A percentile compares a stretch with the other conserved stretches of the same genome.
These are phyloP conservation scores for Termitomyces eurrhizus DNA, from an alignment of 768 basidiomycete genomes.

Conservation along the genomic window DNA sequence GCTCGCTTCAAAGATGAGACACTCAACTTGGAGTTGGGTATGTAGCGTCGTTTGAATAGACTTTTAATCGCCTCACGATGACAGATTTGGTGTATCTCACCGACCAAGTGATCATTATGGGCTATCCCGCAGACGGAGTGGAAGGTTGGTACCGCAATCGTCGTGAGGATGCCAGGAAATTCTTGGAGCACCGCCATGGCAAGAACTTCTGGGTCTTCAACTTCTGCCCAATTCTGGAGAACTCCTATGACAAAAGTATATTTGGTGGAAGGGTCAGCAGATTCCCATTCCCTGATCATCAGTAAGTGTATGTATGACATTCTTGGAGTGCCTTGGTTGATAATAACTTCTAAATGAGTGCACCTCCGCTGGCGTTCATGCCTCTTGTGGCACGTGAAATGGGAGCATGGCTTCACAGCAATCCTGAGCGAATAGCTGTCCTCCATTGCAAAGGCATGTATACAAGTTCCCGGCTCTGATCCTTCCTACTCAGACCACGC, in stretches of 20 bases:
- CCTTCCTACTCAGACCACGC: neutral
- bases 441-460: slow-evolving; percentile 80
- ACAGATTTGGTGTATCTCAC: slow-evolving; percentile 67
- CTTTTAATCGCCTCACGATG: neutral
- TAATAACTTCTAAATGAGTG: neutral
- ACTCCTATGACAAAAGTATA: slow-evolving; percentile 64
- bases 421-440: slow-evolving; percentile 67
- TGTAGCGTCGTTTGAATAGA: neutral
- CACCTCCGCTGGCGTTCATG: slow-evolving; percentile 70
- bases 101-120: slow-evolving; percentile 74
- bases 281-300: slow-evolving; percentile 90
- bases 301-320: slow-evolving; percentile 72
- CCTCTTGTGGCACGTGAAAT: slow-evolving; percentile 74
- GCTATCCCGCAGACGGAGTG: slow-evolving; percentile 78
- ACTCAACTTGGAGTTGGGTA: slow-evolving; percentile 68
- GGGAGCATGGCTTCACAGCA: slow-evolving; percentile 62
- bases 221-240: slow-evolving; percentile 79
- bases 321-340: neutral
- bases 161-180: slow-evolving; percentile 69
- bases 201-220: slow-evolving; percentile 88
- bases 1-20: slow-evolving; percentile 68
- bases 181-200: slow-evolving; percentile 69
- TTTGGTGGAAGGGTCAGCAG: slow-evolving; percentile 77
- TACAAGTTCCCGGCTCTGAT: neutral
- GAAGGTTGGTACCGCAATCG: slow-evolving; percentile 80